These are phyloP conservation scores for Ustilago vetiveriae DNA, from an alignment of 1,284 basidiomycete genomes.

Conservation along the genomic window DNA sequence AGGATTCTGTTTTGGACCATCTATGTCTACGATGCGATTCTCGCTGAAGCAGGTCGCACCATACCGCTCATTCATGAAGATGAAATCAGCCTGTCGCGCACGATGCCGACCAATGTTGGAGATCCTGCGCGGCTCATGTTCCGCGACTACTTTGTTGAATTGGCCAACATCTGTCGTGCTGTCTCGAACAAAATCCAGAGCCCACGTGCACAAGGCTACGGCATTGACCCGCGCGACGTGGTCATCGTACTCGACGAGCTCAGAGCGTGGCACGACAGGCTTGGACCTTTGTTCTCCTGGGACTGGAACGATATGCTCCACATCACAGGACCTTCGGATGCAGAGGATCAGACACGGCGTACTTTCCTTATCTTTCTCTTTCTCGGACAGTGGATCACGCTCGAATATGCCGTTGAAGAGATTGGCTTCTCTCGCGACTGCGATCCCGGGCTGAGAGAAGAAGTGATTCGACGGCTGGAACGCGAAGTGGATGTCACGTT, in stretches of 20 bases:
- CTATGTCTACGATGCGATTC: constrained; percentile 43
- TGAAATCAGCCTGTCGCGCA: constrained; percentile 10
- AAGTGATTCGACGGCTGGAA: constrained; percentile 6
- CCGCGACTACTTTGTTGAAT: constrained; percentile 20
- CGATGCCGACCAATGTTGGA: background rate
- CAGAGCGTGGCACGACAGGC: constrained; percentile 14
- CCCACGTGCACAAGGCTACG: constrained; percentile 7
- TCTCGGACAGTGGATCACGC: constrained; percentile 24
- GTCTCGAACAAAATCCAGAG: constrained; percentile 15
- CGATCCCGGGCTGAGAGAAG: background rate
- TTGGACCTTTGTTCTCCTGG: constrained; percentile 18
- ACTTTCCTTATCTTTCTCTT: constrained; percentile 36
- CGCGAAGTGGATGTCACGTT: constrained; percentile 19
- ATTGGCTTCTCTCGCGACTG: constrained; percentile 4
- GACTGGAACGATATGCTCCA: constrained; percentile 43
- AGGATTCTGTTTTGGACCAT: constrained; percentile 37
- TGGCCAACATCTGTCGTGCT: constrained; percentile 22
- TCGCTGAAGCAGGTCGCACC: constrained; percentile 22
- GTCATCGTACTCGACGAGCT: constrained; percentile 21
- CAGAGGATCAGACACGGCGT: constrained; percentile 23
- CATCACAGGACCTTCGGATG: constrained; percentile 27
- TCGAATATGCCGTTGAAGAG: constrained; percentile 27
- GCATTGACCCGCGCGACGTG: constrained; percentile 20
- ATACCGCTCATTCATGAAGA: constrained; percentile 22
- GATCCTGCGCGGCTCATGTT: constrained; percentile 7